Evolutionary conservation across 495 filamentous ascomycete genomes (phyloP), one percentile per base, ranked within the genome.

Genomic region (Umbilicaria muhlenbergii): DNA sequence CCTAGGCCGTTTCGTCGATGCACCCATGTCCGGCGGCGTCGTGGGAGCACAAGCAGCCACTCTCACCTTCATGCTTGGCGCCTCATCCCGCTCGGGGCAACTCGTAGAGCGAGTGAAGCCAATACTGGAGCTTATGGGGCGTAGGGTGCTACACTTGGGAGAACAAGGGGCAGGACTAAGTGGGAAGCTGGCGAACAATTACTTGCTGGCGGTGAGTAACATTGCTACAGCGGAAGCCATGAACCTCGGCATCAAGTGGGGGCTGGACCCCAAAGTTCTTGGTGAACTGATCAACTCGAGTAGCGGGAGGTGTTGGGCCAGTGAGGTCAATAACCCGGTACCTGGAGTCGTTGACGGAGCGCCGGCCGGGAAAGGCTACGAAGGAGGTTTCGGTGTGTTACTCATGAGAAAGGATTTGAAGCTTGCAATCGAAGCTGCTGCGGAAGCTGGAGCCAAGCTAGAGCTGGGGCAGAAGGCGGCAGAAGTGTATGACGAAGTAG

Each of bases 111-210:
- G 64, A 13, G 58, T 78, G n/a, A 75, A 69, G 34, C 62, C 68
- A 2, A 63, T 81, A 11, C 64, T 91, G 5, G 58, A 71, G 16
- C 64, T 74, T 19, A 87, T 91, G 84, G 84, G 84, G 33, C 68
- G 68, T 38, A 75, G 73, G 18, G 74, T 84, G 3, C 49, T 85
- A 17, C 83, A 87, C 54, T 75, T 83, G 46, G 84, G 84, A 8
- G 64, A 65, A 0, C 82, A 83, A 48, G 81, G 81, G 2, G 67
- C 78, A 11, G 84, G 84, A 3, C 62, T 91, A 3, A 71, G 75
- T 3, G 83, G 77, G 8, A 91, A 91, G 60, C 61, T 91, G 17
- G 79, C 84, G 12, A 91, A 91, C 63, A 91, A 91, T 54, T 88
- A 89, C 56, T 67, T 87, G 32, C 67, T 91, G 2, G 81, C 83